phyloP scores from a whole-genome alignment of 2,329 filamentous ascomycete genomes.

The Pseudogymnoascus sp. region DNA sequence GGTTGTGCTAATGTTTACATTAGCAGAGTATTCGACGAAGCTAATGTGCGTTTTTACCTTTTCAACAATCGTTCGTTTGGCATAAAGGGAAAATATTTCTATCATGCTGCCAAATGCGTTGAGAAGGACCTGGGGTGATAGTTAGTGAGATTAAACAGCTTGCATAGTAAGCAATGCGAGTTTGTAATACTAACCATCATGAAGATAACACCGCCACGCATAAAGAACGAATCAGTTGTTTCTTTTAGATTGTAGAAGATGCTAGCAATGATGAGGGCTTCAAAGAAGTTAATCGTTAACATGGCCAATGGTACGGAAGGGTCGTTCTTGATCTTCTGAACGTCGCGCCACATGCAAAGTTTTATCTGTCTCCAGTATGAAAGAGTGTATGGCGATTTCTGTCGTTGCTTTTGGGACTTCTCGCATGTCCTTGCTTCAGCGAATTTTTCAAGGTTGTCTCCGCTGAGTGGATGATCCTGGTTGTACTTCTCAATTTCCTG shows the following conservation, averaged over 20 bases:
- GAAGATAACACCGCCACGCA: constrained; percentile 12
- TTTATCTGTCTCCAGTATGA: constrained; percentile 49
- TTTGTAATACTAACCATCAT: constrained; percentile 37
- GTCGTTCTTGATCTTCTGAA: constrained; percentile 65
- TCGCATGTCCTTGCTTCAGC: constrained; percentile 49
- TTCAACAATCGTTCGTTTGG: constrained; percentile 33
- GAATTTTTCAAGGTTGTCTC: constrained; percentile 33
- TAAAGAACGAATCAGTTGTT: constrained; percentile 12
- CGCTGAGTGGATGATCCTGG: constrained; percentile 32
- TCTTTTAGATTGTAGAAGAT: constrained; percentile 13
- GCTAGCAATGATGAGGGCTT: constrained; percentile 13
- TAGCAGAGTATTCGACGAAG: neutral
- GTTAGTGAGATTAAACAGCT: neutral
- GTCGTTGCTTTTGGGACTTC: constrained; percentile 57
- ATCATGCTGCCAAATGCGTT: constrained; percentile 11
- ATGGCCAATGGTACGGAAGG: constrained; percentile 12
- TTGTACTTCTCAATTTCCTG: constrained; percentile 40
- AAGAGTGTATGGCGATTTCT: constrained; percentile 58
- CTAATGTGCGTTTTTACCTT: constrained; percentile 21
- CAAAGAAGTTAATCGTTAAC: constrained; percentile 12
- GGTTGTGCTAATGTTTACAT: constrained; percentile 50
- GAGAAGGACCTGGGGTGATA: neutral
- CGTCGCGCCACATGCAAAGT: constrained; percentile 57
- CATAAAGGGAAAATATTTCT: constrained; percentile 28
- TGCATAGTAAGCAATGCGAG: constrained; percentile 33